A percentile compares a stretch with the other conserved stretches of the same genome.
phyloP scores from a whole-genome alignment of 2,329 filamentous ascomycete species.

The Tympanopsis confertula region DNA sequence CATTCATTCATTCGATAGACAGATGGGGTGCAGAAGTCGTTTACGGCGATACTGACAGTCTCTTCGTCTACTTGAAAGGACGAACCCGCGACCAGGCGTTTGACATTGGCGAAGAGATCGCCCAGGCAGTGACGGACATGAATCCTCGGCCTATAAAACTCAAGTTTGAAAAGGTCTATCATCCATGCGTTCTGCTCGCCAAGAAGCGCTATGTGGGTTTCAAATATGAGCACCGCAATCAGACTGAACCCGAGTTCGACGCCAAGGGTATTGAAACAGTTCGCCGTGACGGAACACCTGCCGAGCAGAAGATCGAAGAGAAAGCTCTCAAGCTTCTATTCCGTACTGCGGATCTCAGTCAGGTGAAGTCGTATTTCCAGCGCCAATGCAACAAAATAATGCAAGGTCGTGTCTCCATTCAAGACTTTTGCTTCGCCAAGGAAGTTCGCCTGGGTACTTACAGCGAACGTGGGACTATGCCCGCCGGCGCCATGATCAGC shows the following conservation, averaged over 20 bases:
- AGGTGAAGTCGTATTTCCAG: constrained; percentile 84
- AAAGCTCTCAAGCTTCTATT: constrained; percentile 82
- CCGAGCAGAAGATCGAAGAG: constrained; percentile 93
- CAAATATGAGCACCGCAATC: constrained; percentile 74
- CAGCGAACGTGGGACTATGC: constrained; percentile 65
- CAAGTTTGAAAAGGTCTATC: constrained; percentile 97
- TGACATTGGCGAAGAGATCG: constrained; percentile 83
- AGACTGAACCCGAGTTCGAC: constrained; percentile 78
- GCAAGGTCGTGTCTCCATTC: constrained; percentile 73
- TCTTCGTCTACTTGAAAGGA: constrained; percentile 84
- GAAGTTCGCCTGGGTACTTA: constrained; percentile 89
- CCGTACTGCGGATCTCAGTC: constrained; percentile 75
- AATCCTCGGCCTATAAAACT: constrained; percentile 89
- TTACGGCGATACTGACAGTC: constrained; percentile 91
- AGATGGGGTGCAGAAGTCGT: constrained; percentile 93
- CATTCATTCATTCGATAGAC: constrained; percentile 76
- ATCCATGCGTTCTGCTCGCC: constrained; percentile 82
- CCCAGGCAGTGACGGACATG: constrained; percentile 72
- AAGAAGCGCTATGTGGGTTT: constrained; percentile 98
- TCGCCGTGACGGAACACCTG: constrained; percentile 83
- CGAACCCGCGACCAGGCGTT: constrained; percentile 83
- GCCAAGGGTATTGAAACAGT: constrained; percentile 98
- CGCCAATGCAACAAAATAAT: constrained; percentile 85
- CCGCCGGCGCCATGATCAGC: constrained; percentile 80
- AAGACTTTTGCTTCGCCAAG: constrained; percentile 90